Conservation (phyloP, 2,329 filamentous ascomycete genomes). For the Mycogone perniciosa region DNA sequence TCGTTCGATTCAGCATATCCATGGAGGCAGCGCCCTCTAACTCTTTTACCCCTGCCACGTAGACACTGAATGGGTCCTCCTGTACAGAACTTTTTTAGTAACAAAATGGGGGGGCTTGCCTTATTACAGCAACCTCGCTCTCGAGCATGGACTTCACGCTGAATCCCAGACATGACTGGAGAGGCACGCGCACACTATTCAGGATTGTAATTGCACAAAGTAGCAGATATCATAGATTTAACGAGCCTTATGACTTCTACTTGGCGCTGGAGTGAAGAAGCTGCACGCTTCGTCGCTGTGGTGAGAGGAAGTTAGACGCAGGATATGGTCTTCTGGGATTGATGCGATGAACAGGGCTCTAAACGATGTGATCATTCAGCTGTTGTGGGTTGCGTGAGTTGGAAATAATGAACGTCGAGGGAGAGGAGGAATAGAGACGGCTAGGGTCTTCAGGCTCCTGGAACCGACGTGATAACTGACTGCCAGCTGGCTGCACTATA, state of each 20-base stretch:
- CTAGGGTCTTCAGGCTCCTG: too few species aligned
- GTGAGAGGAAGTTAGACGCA: not conserved
- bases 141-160: not conserved
- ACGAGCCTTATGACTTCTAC: not conserved
- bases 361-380: not conserved
- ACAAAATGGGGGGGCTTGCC: not conserved
- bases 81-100: not conserved
- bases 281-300: not conserved
- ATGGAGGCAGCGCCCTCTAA: too few species aligned
- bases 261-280: not conserved
- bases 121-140: constrained; percentile 6
- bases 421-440: not conserved
- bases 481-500: too few species aligned
- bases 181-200: constrained; percentile 3
- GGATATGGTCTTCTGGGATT: not conserved
- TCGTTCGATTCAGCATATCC: too few species aligned
- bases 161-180: constrained; percentile 5
- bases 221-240: constrained; percentile 7
- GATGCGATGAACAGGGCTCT: not conserved
- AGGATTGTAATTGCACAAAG: not conserved
- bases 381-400: not conserved
- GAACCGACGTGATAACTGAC: too few species aligned
- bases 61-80: too few species aligned
- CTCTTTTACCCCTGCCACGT: too few species aligned
- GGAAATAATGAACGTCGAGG: not conserved